phyloP scores from a whole-genome alignment of 2,329 filamentous ascomycete genomes.

The Aspergillus vadensis region DNA sequence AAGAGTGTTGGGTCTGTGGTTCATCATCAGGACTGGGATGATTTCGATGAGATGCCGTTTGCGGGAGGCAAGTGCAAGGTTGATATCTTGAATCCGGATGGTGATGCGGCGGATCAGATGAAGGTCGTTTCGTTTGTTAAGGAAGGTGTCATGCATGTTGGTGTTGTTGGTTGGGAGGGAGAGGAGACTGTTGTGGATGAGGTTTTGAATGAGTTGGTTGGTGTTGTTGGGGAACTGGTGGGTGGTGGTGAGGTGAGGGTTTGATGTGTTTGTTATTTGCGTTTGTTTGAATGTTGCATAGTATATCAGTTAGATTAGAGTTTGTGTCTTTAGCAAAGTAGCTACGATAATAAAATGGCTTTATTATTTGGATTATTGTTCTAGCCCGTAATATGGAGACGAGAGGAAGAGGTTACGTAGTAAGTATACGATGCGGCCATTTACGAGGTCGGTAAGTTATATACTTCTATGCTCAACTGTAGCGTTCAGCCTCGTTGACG shows the following conservation, averaged over 20 bases:
- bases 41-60: constrained; percentile 57
- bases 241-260: neutral
- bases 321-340: no score
- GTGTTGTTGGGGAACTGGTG: constrained; percentile 43
- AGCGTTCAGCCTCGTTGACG: no score
- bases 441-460: no score
- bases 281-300: no score
- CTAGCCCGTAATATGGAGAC: no score
- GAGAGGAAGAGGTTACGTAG: no score
- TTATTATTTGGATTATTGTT: no score
- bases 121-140: constrained; percentile 49
- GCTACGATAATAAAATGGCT: no score
- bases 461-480: no score
- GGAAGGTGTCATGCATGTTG: constrained; percentile 61
- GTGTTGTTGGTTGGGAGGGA: constrained; percentile 57
- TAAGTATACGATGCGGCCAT: no score
- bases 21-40: constrained; percentile 60
- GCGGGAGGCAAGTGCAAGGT: constrained; percentile 44
- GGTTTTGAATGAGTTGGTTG: constrained; percentile 55
- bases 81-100: constrained; percentile 62
- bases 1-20: constrained; percentile 57
- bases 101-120: constrained; percentile 45
- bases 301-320: no score
- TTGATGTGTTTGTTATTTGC: no score
- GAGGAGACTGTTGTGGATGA: constrained; percentile 53